phyloP scores from a whole-genome alignment of 768 basidiomycete genomes.

The Kwoniella europaea region DNA sequence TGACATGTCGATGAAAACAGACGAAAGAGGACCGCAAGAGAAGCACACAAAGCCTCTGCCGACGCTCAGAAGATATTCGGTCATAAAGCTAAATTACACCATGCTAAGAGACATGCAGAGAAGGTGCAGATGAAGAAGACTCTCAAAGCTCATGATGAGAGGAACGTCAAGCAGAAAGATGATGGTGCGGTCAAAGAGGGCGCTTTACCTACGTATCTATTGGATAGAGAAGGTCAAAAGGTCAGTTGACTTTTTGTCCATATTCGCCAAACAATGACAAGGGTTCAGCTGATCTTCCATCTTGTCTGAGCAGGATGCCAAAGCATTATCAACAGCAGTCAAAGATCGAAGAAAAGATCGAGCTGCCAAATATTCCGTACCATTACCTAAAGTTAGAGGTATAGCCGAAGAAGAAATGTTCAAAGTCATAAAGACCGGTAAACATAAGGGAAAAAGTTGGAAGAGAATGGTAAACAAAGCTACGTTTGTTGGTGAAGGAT shows the following conservation, averaged over 20 bases:
- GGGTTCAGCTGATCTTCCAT: neutral
- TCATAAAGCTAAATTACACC: slow-evolving; percentile 95
- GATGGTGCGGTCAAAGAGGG: slow-evolving; percentile 75
- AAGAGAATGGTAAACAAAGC: slow-evolving; percentile 99
- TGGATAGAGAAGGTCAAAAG: slow-evolving; percentile 96
- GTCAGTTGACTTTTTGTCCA: slow-evolving; percentile 26
- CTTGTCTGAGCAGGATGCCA: slow-evolving; percentile 69
- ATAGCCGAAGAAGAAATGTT: slow-evolving; percentile 99
- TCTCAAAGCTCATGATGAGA: slow-evolving; percentile 99
- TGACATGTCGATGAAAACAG: slow-evolving; percentile 30
- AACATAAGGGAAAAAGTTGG: slow-evolving; percentile 94
- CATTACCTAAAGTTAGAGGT: slow-evolving; percentile 92
- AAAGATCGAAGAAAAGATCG: slow-evolving; percentile 99
- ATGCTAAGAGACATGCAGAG: slow-evolving; percentile 93
- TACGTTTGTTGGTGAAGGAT: slow-evolving; percentile 96
- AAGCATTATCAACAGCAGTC: slow-evolving; percentile 90
- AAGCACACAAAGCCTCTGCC: slow-evolving; percentile 68
- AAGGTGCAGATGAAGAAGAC: slow-evolving; percentile 99
- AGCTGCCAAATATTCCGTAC: slow-evolving; percentile 96
- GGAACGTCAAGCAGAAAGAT: slow-evolving; percentile 94
- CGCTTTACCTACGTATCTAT: slow-evolving; percentile 90
- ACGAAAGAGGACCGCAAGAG: slow-evolving; percentile 61
- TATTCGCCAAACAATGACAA: too few relatives aligned
- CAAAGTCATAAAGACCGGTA: slow-evolving; percentile 97
- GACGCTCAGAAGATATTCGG: slow-evolving; percentile 93